Base-by-base conservation (phyloP, 148 eudicot genomes). In the Heliamphora exappendiculata region DNA sequence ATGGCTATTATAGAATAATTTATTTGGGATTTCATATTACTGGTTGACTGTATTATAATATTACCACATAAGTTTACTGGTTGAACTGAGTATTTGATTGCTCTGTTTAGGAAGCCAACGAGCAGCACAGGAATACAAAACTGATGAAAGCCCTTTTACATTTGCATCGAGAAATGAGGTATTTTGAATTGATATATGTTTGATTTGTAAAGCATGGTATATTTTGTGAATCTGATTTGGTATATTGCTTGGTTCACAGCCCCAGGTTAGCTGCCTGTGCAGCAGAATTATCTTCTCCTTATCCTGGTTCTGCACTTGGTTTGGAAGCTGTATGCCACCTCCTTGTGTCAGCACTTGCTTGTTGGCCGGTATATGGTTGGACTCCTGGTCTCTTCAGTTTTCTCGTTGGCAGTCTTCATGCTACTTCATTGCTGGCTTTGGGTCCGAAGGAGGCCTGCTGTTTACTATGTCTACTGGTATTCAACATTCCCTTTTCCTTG, bases 381-480 rank as follows among this genome's bases (percentile, higher is more conserved):
- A 88, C 93, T 80, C 99, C 99, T 66, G 89, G 94, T 73, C 91
- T 96, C 79, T 93, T 89, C 84, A 91, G 87, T 76, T 90, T 92
- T 47, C 90, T 96, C 22, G 88, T 96, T 63, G 97, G 91, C 67
- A 90, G 89, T 86, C 91, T 96, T 81, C 96, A 93, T 83, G 86
- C 93, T 70, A 87, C 93, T 81, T 88, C 98, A 29, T 67, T 89
- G 62, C 82, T 93, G 67, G 86, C 97, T 31, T 67, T 93, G 86
- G 99, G 99, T 42, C 98, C 99, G 26, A 96, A 88, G 85, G 99
- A 96, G 82, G 90, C 91, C 53, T 96, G 94, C 82, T 88, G 97
- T 81, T 84, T 93, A 78, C 81, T 96, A 64, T 88, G 84, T 81
- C 75, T 96, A 50, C 79, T 96, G 94, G 99, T 96, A 86, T 58